Base-by-base conservation (phyloP, 192 early-diverging fungal species). In the Umbelopsis ramanniana region DNA sequence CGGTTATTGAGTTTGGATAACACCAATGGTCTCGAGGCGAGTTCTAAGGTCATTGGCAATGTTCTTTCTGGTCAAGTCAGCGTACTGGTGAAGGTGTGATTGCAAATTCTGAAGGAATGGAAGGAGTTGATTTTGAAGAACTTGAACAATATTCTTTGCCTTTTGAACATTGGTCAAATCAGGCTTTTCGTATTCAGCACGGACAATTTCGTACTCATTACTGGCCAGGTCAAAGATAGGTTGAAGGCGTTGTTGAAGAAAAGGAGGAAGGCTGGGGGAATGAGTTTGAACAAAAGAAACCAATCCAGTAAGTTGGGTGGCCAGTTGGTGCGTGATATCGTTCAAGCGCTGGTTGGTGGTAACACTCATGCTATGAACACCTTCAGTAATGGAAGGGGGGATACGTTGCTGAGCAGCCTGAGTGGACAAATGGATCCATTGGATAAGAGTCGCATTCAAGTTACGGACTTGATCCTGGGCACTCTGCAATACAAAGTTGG, bases 91-190 rank as follows among this genome's bases (percentile, higher is more conserved):
- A 11, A 80, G 60, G 29, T 80, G 67, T 38, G 73, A 73, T 71
- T 78, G 83, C 15, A 88, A 45, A 26, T 76, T 78, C 40, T 81
- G 21, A 37, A 88, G 72, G 9, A 88, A 53, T 5, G 87, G 87
- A 5, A 86, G 70, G 12, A 84, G 80, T 67, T 88, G 79, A 11
- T 83, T 73, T 60, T 82, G 83, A 38, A 81, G 82, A 46, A 85
- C 68, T 11, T 82, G 67, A 22, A 86, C 70, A 60, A 89, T 79
- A 46, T 87, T 82, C 52, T 77, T 79, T n/a, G 86, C 85, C 77
- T 86, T 87, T 60, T 89, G 79, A 35, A 83, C 35, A 22, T 82
- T 72, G 26, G 82, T 69, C n/a, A 83, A 68, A 40, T 89, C 82
- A 11, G 68, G 73, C 67, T 84, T 81, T 48, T 57, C 54, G 21